These are phyloP conservation scores for Avena eriantha DNA, from an alignment of 176 grass and related monocot genomes.

Conservation along the genomic window DNA sequence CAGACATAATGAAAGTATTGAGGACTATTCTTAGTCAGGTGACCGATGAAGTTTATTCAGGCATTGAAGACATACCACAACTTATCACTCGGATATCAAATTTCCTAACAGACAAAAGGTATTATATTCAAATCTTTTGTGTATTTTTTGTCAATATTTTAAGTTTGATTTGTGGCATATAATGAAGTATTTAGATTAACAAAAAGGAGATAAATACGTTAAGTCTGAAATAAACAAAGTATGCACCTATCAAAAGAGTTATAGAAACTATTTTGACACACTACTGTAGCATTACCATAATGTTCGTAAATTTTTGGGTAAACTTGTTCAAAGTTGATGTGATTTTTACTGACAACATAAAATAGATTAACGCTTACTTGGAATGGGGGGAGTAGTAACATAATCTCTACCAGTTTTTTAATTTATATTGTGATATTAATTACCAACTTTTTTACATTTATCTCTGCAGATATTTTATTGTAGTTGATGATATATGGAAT, in stretches of 20 bases:
- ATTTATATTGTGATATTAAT: background rate
- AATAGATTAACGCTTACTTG: background rate
- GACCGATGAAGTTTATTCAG: background rate
- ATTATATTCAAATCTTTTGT: background rate
- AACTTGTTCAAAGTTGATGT: background rate
- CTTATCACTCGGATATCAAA: background rate
- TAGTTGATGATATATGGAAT: slow-evolving; percentile 5
- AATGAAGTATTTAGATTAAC: background rate
- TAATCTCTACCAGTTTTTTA: background rate
- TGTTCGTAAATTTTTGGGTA: background rate
- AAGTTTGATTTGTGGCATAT: background rate
- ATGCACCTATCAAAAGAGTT: no score
- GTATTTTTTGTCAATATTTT: background rate
- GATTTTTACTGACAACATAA: background rate
- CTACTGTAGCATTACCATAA: background rate
- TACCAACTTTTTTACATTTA: background rate
- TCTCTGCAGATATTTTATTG: background rate
- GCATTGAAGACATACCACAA: background rate
- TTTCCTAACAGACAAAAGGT: background rate
- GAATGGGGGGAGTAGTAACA: no score
- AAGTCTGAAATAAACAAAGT: no score
- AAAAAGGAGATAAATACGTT: background rate
- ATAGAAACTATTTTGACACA: no score
- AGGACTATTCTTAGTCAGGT: background rate
- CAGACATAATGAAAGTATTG: background rate